These are phyloP conservation scores for Boletus reticulatus DNA, from an alignment of 768 basidiomycete species.

Conservation along the genomic window DNA sequence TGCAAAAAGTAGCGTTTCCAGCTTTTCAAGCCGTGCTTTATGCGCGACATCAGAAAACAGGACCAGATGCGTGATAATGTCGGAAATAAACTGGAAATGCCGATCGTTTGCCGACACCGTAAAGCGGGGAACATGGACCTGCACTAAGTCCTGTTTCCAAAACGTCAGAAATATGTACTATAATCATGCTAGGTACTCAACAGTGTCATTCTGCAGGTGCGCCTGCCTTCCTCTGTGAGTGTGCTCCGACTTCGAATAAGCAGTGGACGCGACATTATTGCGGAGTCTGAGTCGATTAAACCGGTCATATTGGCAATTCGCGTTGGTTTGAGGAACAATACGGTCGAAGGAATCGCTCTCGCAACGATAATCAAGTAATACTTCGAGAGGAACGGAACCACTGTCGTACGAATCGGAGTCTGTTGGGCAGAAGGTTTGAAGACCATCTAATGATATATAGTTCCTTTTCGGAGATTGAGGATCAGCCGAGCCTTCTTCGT, in stretches of 20 bases:
- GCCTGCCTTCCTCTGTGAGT: constrained; percentile 24
- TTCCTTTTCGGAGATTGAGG: constrained; percentile 46
- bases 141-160: constrained; percentile 66
- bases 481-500: background rate
- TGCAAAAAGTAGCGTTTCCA: constrained; percentile 81
- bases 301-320: constrained; percentile 86
- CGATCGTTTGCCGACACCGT: constrained; percentile 80
- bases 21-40: constrained; percentile 69
- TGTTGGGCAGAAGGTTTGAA: constrained; percentile 86
- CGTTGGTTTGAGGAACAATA: constrained; percentile 85
- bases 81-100: constrained; percentile 83
- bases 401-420: constrained; percentile 38
- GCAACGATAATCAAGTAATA: constrained; percentile 80
- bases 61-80: constrained; percentile 81
- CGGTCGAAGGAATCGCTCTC: constrained; percentile 85
- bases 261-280: constrained; percentile 60
- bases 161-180: constrained; percentile 8
- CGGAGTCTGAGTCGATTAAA: constrained; percentile 89
- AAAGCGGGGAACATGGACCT: constrained; percentile 80
- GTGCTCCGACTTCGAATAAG: constrained; percentile 39
- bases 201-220: constrained; percentile 66
- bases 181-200: constrained; percentile 30
- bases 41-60: constrained; percentile 89
- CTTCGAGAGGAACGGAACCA: constrained; percentile 82
- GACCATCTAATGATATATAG: constrained; percentile 71